phyloP scores from a whole-genome alignment of 2,329 filamentous ascomycete genomes.

The Penicillium fuscoglaucum region DNA sequence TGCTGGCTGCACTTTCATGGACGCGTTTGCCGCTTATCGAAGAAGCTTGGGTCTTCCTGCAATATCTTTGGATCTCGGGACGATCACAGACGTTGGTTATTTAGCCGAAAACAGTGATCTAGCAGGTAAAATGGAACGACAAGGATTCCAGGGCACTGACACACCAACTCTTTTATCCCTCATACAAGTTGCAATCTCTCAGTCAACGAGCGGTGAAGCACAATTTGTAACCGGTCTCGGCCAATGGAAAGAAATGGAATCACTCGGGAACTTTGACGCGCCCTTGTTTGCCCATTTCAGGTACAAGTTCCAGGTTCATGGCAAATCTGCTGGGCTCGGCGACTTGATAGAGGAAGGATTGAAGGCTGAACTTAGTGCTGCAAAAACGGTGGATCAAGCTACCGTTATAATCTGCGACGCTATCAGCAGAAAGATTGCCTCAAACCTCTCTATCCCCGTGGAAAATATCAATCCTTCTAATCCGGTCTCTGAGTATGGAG shows the following conservation, averaged over 20 bases:
- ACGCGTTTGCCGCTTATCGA: conserved; percentile 34
- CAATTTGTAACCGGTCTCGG: conserved; percentile 31
- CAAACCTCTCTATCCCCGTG: conserved; percentile 19
- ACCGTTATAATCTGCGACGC: conserved; percentile 15
- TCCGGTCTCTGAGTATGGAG: conserved; percentile 38
- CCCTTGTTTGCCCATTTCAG: conserved; percentile 29
- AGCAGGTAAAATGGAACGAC: conserved; percentile 23
- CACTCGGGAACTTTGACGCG: conserved; percentile 26
- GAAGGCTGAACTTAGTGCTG: conserved; percentile 10
- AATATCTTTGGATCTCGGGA: conserved; percentile 33
- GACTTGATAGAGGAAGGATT: conserved; percentile 10
- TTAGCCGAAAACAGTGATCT: conserved; percentile 22
- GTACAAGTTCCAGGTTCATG: neutral
- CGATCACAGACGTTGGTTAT: conserved; percentile 32
- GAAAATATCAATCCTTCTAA: conserved; percentile 26
- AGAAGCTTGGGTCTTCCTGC: conserved; percentile 25
- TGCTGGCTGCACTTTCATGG: conserved; percentile 40
- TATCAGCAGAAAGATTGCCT: conserved; percentile 21
- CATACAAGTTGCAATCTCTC: conserved; percentile 21
- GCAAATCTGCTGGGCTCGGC: neutral
- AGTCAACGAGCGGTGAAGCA: neutral
- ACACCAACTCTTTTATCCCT: conserved; percentile 20
- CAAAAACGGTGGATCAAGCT: conserved; percentile 22
- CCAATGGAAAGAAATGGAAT: conserved; percentile 21
- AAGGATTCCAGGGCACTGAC: conserved; percentile 28